Evolutionary conservation across 345 rosid species (phyloP).

Genomic region (Erysimum cheiranthoides): DNA sequence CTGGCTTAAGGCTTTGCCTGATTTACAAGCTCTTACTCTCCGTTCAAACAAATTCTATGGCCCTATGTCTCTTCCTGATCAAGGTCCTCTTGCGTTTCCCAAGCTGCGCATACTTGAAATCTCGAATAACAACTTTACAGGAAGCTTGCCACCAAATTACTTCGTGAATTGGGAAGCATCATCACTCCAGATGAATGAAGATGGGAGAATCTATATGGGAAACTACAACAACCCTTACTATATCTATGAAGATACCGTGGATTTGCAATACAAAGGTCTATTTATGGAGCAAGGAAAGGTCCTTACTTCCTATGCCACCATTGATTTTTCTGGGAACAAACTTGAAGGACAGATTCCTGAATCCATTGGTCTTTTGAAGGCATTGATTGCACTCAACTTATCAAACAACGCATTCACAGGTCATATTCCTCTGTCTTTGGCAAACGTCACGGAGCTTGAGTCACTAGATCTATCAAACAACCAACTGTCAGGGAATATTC

Average conservation of each 20-base stretch:
- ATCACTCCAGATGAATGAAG: neutral
- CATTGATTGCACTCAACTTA: constrained; percentile 38
- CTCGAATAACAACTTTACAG: neutral
- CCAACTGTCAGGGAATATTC: constrained; percentile 27
- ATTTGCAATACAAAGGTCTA: constrained; percentile 36
- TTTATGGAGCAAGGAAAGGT: constrained; percentile 31
- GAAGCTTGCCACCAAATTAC: constrained; percentile 5
- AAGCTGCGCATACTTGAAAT: constrained; percentile 11
- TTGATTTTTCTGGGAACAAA: constrained; percentile 38
- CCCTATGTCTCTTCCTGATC: constrained; percentile 3
- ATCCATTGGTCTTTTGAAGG: constrained; percentile 35
- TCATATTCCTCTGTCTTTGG: constrained; percentile 30
- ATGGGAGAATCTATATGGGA: constrained; percentile 29
- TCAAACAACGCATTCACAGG: constrained; percentile 33
- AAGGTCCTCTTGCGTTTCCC: constrained; percentile 7
- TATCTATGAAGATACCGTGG: constrained; percentile 16
- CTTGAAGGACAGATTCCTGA: constrained; percentile 28
- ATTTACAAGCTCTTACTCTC: constrained; percentile 13
- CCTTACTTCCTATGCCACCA: constrained; percentile 25
- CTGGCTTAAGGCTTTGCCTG: constrained; percentile 3
- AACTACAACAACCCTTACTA: constrained; percentile 25
- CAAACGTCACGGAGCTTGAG: constrained; percentile 17
- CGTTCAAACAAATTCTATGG: constrained; percentile 37
- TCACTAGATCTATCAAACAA: constrained; percentile 29
- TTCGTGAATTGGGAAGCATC: constrained; percentile 15